These are phyloP conservation scores for Solanum megistacrolobum DNA, from an alignment of 257 asterid species.

Conservation along the genomic window DNA sequence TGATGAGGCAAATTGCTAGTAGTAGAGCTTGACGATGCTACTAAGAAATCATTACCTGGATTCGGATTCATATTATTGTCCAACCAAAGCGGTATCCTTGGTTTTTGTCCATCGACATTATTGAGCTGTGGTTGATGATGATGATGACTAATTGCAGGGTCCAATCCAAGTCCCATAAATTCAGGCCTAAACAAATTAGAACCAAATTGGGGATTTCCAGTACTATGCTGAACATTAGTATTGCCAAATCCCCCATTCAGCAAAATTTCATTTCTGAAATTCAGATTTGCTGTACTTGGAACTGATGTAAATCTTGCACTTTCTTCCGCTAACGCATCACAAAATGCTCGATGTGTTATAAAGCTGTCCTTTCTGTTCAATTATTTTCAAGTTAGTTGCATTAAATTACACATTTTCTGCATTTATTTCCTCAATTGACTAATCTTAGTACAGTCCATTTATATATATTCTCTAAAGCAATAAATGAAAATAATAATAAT, in stretches of 20 bases:
- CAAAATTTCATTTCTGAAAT: background rate
- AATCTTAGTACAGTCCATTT: background rate
- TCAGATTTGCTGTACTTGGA: background rate
- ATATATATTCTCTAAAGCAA: background rate
- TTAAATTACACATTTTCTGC: background rate
- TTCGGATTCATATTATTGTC: background rate
- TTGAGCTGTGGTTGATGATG: background rate
- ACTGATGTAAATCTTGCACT: slow-evolving; percentile 2
- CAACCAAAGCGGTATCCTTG: slow-evolving; percentile 2
- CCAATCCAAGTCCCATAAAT: slow-evolving; percentile 7
- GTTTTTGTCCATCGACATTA: slow-evolving; percentile 1
- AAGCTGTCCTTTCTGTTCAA: slow-evolving; percentile 14
- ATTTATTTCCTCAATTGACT: background rate
- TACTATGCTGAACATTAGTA: background rate
- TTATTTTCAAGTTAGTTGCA: background rate
- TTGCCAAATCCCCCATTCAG: background rate
- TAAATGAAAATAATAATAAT: background rate
- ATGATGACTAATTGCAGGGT: background rate
- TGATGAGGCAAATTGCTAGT: background rate
- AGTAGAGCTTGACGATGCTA: background rate
- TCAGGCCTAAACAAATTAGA: background rate
- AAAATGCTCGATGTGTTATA: slow-evolving; percentile 17
- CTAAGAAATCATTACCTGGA: slow-evolving; percentile 1
- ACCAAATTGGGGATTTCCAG: slow-evolving; percentile 3
- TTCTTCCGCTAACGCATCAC: slow-evolving; percentile 17